A percentile compares a stretch with the other conserved stretches of the same genome.
Evolutionary conservation across 2,329 filamentous ascomycete species (phyloP).

Genomic region (Fusarium setosum): DNA sequence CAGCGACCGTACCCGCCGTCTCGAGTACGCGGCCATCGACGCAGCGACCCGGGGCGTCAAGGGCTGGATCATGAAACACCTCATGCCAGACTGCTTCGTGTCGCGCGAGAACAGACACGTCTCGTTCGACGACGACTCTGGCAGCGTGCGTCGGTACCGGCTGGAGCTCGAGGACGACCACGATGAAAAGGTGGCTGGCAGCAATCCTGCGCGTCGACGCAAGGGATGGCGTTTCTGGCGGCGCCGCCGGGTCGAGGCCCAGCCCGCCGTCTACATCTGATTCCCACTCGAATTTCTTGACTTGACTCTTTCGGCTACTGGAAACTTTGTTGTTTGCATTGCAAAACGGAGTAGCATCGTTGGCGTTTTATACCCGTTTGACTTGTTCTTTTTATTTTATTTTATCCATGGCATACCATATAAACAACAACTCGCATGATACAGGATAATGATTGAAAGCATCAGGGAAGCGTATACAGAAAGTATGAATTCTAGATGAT

Average conservation of each 20-base stretch:
- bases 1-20: constrained; percentile 69
- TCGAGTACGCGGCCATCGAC: constrained; percentile 76
- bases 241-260: constrained; percentile 40
- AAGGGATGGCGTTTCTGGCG: constrained; percentile 46
- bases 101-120: constrained; percentile 61
- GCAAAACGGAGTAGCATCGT: constrained; percentile 45
- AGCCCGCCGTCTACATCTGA: constrained; percentile 25
- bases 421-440: constrained; percentile 35
- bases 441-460: constrained; percentile 43
- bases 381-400: constrained; percentile 30
- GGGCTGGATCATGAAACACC: constrained; percentile 67
- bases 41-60: constrained; percentile 69
- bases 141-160: constrained; percentile 72
- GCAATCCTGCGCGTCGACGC: constrained; percentile 28
- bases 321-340: constrained; percentile 32
- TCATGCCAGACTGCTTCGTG: constrained; percentile 71
- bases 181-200: constrained; percentile 38
- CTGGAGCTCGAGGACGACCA: constrained; percentile 65
- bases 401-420: constrained; percentile 36
- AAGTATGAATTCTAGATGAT: constrained; percentile 36
- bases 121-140: constrained; percentile 70
- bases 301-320: constrained; percentile 5
- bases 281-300: neutral
- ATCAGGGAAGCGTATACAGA: constrained; percentile 34
- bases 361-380: constrained; percentile 52